phyloP scores from a whole-genome alignment of 768 basidiomycete genomes.

The Lactifluus pinguis region DNA sequence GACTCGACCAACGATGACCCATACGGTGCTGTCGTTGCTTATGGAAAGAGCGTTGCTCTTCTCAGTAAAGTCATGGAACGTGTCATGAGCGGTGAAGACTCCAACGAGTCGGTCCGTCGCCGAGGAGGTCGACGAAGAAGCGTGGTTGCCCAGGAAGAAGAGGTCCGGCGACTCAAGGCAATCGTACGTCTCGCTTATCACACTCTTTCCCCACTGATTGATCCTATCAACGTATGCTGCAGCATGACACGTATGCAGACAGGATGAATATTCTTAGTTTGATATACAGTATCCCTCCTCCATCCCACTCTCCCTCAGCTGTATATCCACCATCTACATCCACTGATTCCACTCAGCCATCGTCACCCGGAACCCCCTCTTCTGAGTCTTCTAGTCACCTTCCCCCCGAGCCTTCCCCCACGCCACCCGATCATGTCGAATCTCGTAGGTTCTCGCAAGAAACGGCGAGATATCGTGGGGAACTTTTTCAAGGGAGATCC shows the following conservation, averaged over 20 bases:
- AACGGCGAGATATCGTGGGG: constrained; percentile 20
- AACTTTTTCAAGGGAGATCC: constrained; percentile 6
- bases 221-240: constrained; percentile 10
- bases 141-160: constrained; percentile 85
- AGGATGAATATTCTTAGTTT: constrained; percentile 88
- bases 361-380: constrained; percentile 43
- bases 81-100: constrained; percentile 78
- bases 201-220: background rate
- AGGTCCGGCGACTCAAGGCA: constrained; percentile 75
- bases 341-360: constrained; percentile 42
- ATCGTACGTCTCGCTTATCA: constrained; percentile 55
- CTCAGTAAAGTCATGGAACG: constrained; percentile 90
- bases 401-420: constrained; percentile 24
- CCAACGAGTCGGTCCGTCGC: constrained; percentile 51
- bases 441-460: constrained; percentile 18
- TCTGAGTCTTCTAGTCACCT: constrained; percentile 40
- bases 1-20: constrained; percentile 86
- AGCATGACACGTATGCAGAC: constrained; percentile 95
- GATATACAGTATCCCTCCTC: constrained; percentile 78
- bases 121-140: constrained; percentile 59
- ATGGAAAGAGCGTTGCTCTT: constrained; percentile 77
- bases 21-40: constrained; percentile 80
- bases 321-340: constrained; percentile 40
- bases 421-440: constrained; percentile 20
- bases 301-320: constrained; percentile 54